Evolutionary conservation across 2,329 filamentous ascomycete species (phyloP), one percentile per base, ranked within the genome.

Genomic region (Sarocladium kiliense): DNA sequence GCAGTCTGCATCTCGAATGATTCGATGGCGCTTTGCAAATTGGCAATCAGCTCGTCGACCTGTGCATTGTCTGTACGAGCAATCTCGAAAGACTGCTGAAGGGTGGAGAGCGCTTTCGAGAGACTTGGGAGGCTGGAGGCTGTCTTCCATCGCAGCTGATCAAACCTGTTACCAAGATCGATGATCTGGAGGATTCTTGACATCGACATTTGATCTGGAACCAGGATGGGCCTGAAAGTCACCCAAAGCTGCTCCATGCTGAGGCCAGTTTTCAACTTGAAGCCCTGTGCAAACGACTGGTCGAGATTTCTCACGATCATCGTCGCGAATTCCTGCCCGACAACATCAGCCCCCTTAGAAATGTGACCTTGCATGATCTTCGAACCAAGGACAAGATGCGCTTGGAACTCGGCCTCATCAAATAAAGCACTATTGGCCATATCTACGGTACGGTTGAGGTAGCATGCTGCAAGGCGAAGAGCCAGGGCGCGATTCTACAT

Each of bases 181-280:
- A 85, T 78, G 62, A 88, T 72, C 36, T 78, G 72, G 12, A 74
- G 58, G 6, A 79, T 71, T 34, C 74, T 76, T 26, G 74, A 67
- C 41, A 85, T 68, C 0, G 75, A 71, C 3, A 65, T 62, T 23
- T 71, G 66, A 18, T 76, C 75, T 1, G 76, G 69, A 21, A 85
- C 74, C 3, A 83, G 77, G 11, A 74, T 68, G 0, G 91, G 89
- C 54, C 88, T 82, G 64, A 95, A 81, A 1, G 75, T 64, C 41
- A 82, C 80, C 93, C 92, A 96, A 4, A 96, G 77, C 9, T 74
- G 68, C 65, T 94, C 88, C 88, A 95, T 94, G 60, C 84, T 86
- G 12, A 91, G 74, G 0, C 91, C 91, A 2, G 87, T 91, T 0
- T 77, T 84, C 14, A 95, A 73, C 55, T 84, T 84, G 72, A 91